Base-by-base conservation (phyloP, 2,329 filamentous ascomycete genomes). In the Cercospora sesami region DNA sequence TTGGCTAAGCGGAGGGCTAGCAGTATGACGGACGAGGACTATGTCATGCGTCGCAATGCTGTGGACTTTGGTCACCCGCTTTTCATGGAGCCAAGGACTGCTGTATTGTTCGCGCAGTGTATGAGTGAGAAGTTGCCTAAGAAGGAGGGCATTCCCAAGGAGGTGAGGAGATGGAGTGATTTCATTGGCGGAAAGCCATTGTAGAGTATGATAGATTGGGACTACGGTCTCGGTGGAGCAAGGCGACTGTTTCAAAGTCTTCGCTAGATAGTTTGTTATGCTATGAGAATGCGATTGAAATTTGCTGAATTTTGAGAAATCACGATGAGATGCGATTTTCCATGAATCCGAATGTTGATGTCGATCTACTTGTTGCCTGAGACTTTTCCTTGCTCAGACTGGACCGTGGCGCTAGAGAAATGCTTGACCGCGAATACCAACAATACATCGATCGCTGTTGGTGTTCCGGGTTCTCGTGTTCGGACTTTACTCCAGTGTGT, bases 71-170 rank as follows among this genome's bases (percentile, higher is more conserved):
- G 94, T 75, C 93, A 98, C 33, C 95, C 95, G 60, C 85, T 99
- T 66, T 98, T 99, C 81, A 97, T 97, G 94, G 94, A 98, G 84
- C 93, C 94, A 64, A 94, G 95, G 93, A 99, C 95, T 74, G 94
- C 95, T 69, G 90, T 95, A 72, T 91, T 98, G 75, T 98, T 98
- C 78, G 93, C 95, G 70, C 92, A 93, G 81, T 98, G 95, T 83
- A 96, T 99, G 92, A 95, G 86, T 82, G 92, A 93, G 86, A 99
- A 98, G 86, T 86, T 99, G 60, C 95, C 95, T 69, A 89, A 92
- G 76, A 83, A 53, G 18, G 92, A 95, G 79, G 94, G 93, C 64
- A 94, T 97, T 72, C 95, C 95, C 59, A 84, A 87, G 59, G 95
- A 99, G 83, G 95, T 98, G 77, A 90, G 91, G 80, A 90, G 90